Evolutionary conservation across 139 green algal genomes (phyloP), one percentile per base, ranked within the genome.

Genomic region (Pleodorina starrii): DNA sequence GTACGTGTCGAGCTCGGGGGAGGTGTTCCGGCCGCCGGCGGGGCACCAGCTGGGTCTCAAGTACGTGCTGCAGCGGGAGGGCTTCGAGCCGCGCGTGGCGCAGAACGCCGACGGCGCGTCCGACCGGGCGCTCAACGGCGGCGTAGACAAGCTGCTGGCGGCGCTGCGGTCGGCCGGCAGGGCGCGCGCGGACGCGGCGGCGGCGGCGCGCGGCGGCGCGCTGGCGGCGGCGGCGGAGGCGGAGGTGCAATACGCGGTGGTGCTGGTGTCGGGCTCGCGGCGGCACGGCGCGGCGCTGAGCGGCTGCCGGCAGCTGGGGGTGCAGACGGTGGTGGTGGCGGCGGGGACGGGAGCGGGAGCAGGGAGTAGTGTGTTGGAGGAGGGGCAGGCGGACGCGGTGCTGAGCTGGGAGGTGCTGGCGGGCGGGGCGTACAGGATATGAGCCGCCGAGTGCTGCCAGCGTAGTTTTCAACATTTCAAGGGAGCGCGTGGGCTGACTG

Each of bases 21-120:
- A 85, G n/a, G 16, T 71, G 83, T 88, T 29, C 35, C 35, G 46
- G 46, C 83, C 83, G 12, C 60, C 83, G 0, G 43, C 66, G 35
- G 83, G 83, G 0, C 83, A 88, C 46, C 83, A 88, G 48, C 32
- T 88, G 35, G n/a, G 46, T 7, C 83, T 88, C 32, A 88, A 88
- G 83, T 88, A 88, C 44, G 66, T 54, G 40, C 10, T 88, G 21
- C 32, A 57, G 44, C 68, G 83, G 35, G 83, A 88, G 69, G 83
- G 83, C 46, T 81, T 80, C 10, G 83, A 88, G 14, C 66, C 83
- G 11, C 83, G 83, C 1, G 66, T 88, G 21, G 83, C 38, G 14
- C 83, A 88, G 83, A 88, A 88, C 69, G 46, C 44, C 2, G 83
- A 80, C 48, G 83, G 21, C 23, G 83, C 83, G 1, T n/a, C 68